phyloP scores from a whole-genome alignment of 148 eudicot species.

The Persicaria maculosa region DNA sequence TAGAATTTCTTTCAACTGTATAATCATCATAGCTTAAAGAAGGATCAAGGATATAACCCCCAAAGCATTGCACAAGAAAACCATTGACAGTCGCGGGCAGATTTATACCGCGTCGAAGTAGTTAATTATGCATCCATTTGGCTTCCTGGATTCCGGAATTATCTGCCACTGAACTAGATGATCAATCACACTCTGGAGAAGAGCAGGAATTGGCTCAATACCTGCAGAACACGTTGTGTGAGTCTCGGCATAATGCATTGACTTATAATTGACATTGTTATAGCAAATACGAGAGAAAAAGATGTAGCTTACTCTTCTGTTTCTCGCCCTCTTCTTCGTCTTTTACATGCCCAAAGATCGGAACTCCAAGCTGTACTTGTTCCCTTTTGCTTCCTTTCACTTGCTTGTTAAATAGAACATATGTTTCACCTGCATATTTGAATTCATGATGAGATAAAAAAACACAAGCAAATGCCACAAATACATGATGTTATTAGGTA shows the following conservation, averaged over 20 bases:
- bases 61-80: background rate
- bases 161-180: constrained; percentile 86
- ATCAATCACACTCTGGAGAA: constrained; percentile 68
- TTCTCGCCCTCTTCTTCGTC: constrained; percentile 39
- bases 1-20: background rate
- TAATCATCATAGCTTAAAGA: no score
- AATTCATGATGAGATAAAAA: background rate
- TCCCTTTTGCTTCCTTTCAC: constrained; percentile 83
- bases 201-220: constrained; percentile 75
- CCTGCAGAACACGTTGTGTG: constrained; percentile 33
- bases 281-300: no score
- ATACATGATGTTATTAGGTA: background rate
- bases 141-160: constrained; percentile 66
- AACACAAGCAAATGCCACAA: background rate
- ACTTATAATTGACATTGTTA: no score
- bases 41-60: no score
- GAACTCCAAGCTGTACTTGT: constrained; percentile 90
- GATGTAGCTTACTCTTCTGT: constrained; percentile 44
- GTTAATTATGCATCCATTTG: constrained; percentile 89
- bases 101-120: constrained; percentile 77
- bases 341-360: constrained; percentile 69
- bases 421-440: constrained; percentile 68
- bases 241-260: constrained; percentile 7
- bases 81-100: background rate
- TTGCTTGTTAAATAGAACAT: constrained; percentile 77